Evolutionary conservation across 768 basidiomycete species (phyloP).

Genomic region (Nidularia pulvinata): DNA sequence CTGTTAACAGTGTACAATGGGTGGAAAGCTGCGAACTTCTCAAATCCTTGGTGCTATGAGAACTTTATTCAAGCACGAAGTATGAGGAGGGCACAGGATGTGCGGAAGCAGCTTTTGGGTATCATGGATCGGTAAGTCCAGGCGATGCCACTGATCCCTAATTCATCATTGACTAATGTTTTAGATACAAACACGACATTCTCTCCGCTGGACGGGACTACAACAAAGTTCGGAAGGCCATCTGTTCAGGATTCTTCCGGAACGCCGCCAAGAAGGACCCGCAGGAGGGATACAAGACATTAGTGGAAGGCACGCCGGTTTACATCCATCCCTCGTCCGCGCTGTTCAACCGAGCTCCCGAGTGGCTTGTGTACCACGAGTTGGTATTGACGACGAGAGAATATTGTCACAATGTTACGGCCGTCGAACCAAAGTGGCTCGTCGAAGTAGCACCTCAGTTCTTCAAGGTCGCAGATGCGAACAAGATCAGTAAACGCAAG

Average conservation of each 20-base stretch:
- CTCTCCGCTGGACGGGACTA: constrained; percentile 90
- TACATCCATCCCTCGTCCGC: constrained; percentile 98
- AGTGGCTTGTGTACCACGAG: constrained; percentile 97
- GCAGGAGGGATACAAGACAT: constrained; percentile 97
- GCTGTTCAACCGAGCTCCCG: constrained; percentile 95
- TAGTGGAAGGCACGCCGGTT: constrained; percentile 97
- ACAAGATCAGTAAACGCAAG: constrained; percentile 97
- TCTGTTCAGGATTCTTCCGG: constrained; percentile 97
- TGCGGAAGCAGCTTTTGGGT: constrained; percentile 94
- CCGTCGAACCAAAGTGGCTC: constrained; percentile 98
- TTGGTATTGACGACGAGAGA: constrained; percentile 95
- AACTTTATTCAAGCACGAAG: constrained; percentile 98
- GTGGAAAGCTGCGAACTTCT: constrained; percentile 96
- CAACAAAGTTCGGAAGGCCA: constrained; percentile 91
- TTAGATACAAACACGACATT: constrained; percentile 96
- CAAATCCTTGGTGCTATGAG: constrained; percentile 99
- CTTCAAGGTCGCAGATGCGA: constrained; percentile 97
- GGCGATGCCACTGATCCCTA: background rate
- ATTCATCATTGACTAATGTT: constrained; percentile 7
- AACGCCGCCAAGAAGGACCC: constrained; percentile 99
- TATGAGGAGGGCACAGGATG: constrained; percentile 97
- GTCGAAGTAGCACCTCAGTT: constrained; percentile 98
- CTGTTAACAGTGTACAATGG: constrained; percentile 96
- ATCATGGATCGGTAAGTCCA: constrained; percentile 93
- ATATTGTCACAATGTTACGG: constrained; percentile 92